phyloP scores from a whole-genome alignment of 129 eudicot species.

The Apium graveolens region DNA sequence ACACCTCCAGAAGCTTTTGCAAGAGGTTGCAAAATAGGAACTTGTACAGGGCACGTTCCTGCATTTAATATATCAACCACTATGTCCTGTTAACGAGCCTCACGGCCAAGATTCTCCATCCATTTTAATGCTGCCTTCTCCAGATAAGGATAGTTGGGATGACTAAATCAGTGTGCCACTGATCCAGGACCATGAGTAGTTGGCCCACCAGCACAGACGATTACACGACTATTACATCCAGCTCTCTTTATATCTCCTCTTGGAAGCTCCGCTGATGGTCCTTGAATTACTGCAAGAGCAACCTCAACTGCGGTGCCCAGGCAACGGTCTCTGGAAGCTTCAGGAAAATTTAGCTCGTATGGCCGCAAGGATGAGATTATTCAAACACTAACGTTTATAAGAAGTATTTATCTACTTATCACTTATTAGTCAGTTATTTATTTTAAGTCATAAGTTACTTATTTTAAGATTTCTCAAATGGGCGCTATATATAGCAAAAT shows the following conservation, averaged over 20 bases:
- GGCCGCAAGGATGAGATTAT: conserved; percentile 72
- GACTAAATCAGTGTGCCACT: conserved; percentile 68
- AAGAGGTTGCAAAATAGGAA: conserved; percentile 81
- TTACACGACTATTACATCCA: conserved; percentile 71
- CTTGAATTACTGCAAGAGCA: conserved; percentile 77
- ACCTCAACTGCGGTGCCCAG: conserved; percentile 85
- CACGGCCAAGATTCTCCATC: conserved; percentile 86
- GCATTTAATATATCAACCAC: conserved; percentile 78
- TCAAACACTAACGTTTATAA: too few species aligned
- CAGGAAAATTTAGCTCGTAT: conserved; percentile 52
- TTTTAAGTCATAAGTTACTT: too few species aligned
- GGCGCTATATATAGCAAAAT: not conserved
- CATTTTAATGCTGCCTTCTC: conserved; percentile 80
- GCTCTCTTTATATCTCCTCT: conserved; percentile 69
- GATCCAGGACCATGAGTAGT: conserved; percentile 90
- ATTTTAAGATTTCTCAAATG: too few species aligned
- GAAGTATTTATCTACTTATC: too few species aligned
- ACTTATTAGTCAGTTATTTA: too few species aligned
- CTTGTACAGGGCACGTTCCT: conserved; percentile 78
- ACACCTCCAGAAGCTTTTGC: conserved; percentile 91
- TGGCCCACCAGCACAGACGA: conserved; percentile 95
- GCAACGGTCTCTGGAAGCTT: conserved; percentile 84
- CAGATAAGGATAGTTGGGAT: conserved; percentile 81
- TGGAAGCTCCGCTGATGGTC: conserved; percentile 86
- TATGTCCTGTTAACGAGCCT: conserved; percentile 56